phyloP scores from a whole-genome alignment of 129 eudicot genomes.

The Dittrichia graveolens region DNA sequence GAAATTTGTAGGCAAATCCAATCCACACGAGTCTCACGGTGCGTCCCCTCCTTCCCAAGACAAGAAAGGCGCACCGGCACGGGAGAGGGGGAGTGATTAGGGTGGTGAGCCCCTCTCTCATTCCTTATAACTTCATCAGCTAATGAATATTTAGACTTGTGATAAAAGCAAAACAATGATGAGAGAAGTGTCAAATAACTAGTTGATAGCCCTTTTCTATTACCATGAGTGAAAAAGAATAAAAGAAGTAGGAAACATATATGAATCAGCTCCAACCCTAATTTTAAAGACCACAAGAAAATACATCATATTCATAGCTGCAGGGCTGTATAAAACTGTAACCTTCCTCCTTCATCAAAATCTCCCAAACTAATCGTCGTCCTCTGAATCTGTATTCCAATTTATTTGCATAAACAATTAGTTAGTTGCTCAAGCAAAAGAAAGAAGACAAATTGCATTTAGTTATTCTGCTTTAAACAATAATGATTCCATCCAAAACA shows the following conservation, averaged over 20 bases:
- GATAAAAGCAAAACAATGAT: neutral
- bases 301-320: constrained; percentile 31
- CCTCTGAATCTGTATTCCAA: constrained; percentile 72
- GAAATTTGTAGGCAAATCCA: no score
- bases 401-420: neutral
- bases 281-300: constrained; percentile 26
- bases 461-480: no score
- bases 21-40: no score
- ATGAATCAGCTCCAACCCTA: constrained; percentile 34
- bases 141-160: neutral
- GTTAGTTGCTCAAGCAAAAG: constrained; percentile 1
- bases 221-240: constrained; percentile 25
- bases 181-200: constrained; percentile 11
- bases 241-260: constrained; percentile 25
- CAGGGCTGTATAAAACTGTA: constrained; percentile 36
- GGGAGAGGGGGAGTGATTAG: no score
- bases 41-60: neutral
- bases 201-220: constrained; percentile 39
- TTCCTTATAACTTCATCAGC: no score
- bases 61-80: neutral
- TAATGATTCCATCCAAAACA: no score
- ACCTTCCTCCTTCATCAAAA: constrained; percentile 24
- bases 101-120: no score
- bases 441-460: no score
- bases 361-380: constrained; percentile 58